Base-by-base conservation (phyloP, 495 filamentous ascomycete genomes). In the Mytilinidion resinicola region DNA sequence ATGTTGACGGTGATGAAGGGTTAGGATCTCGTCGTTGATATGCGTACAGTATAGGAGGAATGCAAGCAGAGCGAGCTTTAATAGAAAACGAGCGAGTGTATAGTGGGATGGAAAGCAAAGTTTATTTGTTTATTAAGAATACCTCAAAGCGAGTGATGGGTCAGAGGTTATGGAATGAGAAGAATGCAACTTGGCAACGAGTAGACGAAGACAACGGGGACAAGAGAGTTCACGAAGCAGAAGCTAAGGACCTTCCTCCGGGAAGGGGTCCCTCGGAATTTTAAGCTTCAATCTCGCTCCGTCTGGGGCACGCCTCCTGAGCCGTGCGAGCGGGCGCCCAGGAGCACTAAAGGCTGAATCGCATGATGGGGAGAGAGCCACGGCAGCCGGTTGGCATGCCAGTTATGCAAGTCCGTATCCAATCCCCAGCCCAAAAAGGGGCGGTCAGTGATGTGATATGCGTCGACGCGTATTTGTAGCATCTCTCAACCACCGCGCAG, bases 101-200 rank as follows among this genome's bases (percentile, higher is more conserved):
- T 52, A 56, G 25, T 2, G 33, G 9, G 43, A 30, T 34, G 17
- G 19, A 12, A 33, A 10, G 3, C 36, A n/a, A 50, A 49, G 46
- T 25, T 33, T 15, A 52, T 49, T 57, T 50, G 41, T 15, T 15
- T 30, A 19, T 37, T 57, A 21, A 50, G 35, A 59, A 56, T 35
- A 60, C 63, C 59, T n/a, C 63, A 66, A 55, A 66, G 44, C 63
- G 59, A 66, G 51, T 62, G 59, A 66, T 62, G 55, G 59, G 63
- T 52, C 42, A 49, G 21, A 49, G 47, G n/a, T 3, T 12, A 49
- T 41, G 37, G 33, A 53, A 35, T 25, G 17, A 53, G 19, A 55
- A 47, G 19, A 51, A 41, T 38, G 58, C 20, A 30, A 37, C 34
- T 34, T 57, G 14, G 34, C 9, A 53, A 3, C 14, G 14, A n/a